Conservation (phyloP, 179 eudicot species). For the Nepenthes alata region DNA sequence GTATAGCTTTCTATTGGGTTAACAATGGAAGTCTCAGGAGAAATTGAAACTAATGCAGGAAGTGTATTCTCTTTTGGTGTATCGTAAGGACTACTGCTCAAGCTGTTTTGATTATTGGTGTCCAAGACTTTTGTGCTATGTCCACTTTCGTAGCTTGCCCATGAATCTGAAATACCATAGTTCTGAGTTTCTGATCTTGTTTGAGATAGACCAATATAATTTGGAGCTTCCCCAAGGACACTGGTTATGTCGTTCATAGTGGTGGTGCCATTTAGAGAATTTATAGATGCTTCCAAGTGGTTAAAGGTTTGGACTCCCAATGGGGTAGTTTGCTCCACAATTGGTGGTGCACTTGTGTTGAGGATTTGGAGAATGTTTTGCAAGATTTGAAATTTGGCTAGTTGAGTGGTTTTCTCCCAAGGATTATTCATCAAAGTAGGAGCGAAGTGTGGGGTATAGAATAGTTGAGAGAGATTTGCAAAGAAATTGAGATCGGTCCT, state of each 20-base stretch:
- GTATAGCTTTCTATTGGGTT: conserved; percentile 18
- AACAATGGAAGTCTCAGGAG: conserved; percentile 13
- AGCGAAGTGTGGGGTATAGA: conserved; percentile 21
- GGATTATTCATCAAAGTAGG: conserved; percentile 21
- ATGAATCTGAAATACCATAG: conserved; percentile 5
- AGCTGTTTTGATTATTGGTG: conserved; percentile 7
- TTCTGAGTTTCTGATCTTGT: conserved; percentile 2
- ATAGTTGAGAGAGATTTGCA: conserved; percentile 40
- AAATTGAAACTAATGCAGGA: conserved; percentile 22
- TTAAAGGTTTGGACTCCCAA: conserved; percentile 6
- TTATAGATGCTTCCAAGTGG: conserved; percentile 9
- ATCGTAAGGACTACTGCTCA: conserved; percentile 11
- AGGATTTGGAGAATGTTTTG: conserved; percentile 37
- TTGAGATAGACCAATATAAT: conserved; percentile 8
- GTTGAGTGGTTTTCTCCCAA: conserved; percentile 26
- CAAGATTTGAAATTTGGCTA: conserved; percentile 46
- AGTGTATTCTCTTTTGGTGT: conserved; percentile 18
- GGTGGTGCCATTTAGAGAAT: conserved; percentile 2
- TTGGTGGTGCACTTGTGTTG: conserved; percentile 19
- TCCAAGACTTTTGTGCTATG: background rate
- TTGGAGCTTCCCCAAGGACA: conserved; percentile 5
- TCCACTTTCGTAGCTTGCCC: conserved; percentile 4
- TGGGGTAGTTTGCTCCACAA: background rate
- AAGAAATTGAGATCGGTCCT: conserved; percentile 45
- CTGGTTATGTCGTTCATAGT: background rate